These are phyloP conservation scores for Coemansia sp. DNA, from an alignment of 192 early-diverging fungal genomes.

Conservation along the genomic window DNA sequence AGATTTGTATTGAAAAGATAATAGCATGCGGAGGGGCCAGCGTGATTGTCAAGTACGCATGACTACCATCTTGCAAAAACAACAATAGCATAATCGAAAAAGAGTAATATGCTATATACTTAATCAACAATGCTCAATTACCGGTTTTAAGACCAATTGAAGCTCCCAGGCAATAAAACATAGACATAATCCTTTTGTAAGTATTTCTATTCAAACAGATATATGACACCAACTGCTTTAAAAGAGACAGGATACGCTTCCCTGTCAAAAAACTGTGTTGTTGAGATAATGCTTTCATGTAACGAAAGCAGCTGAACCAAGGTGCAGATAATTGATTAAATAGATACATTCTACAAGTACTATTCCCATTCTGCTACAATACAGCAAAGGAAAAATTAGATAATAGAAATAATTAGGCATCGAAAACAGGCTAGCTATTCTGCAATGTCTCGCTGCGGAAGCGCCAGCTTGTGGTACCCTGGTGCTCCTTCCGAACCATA, in stretches of 20 bases:
- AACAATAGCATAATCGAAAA: neutral
- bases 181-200: too few species aligned
- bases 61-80: neutral
- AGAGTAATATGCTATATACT: neutral
- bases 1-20: too few species aligned
- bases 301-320: constrained; percentile 5
- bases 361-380: neutral
- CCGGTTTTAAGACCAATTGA: neutral
- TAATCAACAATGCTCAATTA: neutral
- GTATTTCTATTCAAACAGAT: too few species aligned
- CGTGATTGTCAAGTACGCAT: neutral
- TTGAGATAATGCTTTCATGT: neutral
- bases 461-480: constrained; percentile 25
- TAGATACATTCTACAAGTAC: too few species aligned
- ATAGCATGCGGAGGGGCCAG: too few species aligned
- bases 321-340: too few species aligned
- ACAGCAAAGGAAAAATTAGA: neutral
- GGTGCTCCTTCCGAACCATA: constrained; percentile 14
- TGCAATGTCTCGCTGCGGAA: constrained; percentile 17
- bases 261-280: neutral
- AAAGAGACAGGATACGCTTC: too few species aligned
- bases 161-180: too few species aligned
- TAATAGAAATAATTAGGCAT: too few species aligned
- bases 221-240: too few species aligned
- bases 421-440: too few species aligned